Evolutionary conservation across 495 filamentous ascomycete species (phyloP).

Genomic region (Penicillium manginii): DNA sequence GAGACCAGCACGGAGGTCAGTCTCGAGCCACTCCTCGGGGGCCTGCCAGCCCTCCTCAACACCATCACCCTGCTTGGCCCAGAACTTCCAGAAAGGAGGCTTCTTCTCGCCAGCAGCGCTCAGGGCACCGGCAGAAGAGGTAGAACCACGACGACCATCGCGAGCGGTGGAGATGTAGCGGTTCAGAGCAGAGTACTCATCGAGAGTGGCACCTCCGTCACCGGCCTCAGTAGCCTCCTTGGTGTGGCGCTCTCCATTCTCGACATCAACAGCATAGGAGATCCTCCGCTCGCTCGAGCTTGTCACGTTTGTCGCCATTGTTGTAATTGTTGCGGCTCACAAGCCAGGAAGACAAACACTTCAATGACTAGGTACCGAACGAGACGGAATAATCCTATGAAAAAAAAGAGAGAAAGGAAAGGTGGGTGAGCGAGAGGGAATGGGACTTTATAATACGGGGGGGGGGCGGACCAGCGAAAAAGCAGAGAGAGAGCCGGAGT

Average conservation of each 20-base stretch:
- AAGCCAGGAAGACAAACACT: slow-evolving; percentile 48
- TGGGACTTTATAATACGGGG: slow-evolving; percentile 41
- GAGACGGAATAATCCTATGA: slow-evolving; percentile 51
- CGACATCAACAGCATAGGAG: slow-evolving; percentile 57
- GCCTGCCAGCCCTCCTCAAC: slow-evolving; percentile 53
- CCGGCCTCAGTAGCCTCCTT: slow-evolving; percentile 19
- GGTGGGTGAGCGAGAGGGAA: slow-evolving; percentile 24
- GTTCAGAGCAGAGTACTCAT: slow-evolving; percentile 60
- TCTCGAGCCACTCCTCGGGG: slow-evolving; percentile 74
- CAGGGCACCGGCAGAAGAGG: slow-evolving; percentile 52
- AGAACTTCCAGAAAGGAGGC: slow-evolving; percentile 63
- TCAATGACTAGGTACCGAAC: slow-evolving; percentile 46
- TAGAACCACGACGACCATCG: slow-evolving; percentile 60
- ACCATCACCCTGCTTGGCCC: slow-evolving; percentile 43
- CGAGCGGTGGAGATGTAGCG: slow-evolving; percentile 70
- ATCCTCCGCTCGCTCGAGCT: slow-evolving; percentile 48
- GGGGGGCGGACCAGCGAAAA: slow-evolving; percentile 20
- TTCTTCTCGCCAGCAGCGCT: slow-evolving; percentile 46
- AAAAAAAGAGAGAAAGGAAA: slow-evolving; percentile 26
- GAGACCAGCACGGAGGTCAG: slow-evolving; percentile 69
- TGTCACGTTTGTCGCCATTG: slow-evolving; percentile 39
- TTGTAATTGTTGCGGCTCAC: slow-evolving; percentile 51
- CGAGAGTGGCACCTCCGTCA: slow-evolving; percentile 40
- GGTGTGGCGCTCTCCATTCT: slow-evolving; percentile 52
- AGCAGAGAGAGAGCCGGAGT: slow-evolving; percentile 34